Percentiles rank a stretch among this genome's conserved stretches.
These are phyloP conservation scores for Puccinia horiana DNA, from an alignment of 1,284 basidiomycete genomes.

Conservation along the genomic window DNA sequence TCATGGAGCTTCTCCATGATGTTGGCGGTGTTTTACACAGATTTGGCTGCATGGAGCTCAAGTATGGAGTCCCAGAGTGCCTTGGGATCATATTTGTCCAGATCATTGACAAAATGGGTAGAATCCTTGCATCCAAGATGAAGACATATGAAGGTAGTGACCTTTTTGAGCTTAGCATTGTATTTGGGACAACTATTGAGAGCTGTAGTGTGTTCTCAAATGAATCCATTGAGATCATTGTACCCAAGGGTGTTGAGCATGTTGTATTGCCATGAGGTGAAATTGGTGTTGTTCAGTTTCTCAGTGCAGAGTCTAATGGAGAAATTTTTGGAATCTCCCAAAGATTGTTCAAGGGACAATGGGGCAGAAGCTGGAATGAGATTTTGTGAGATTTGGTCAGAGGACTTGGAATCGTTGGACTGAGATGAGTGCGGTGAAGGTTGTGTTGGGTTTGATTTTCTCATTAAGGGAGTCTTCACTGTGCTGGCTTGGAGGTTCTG, in stretches of 20 bases:
- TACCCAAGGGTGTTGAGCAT: not conserved
- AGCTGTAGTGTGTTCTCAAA: not conserved
- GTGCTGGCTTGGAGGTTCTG: no score
- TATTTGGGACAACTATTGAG: not conserved
- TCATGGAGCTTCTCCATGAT: not conserved
- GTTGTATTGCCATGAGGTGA: not conserved
- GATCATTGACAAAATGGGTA: not conserved
- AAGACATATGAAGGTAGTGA: not conserved
- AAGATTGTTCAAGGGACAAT: no score
- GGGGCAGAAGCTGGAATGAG: no score
- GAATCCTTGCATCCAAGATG: not conserved
- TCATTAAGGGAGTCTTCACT: no score
- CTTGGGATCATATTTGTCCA: not conserved
- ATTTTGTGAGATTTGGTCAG: no score
- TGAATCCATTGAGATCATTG: not conserved
- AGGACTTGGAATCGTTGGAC: no score
- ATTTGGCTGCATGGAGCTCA: not conserved
- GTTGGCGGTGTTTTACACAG: not conserved
- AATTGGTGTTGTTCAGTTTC: not conserved
- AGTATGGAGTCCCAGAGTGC: not conserved
- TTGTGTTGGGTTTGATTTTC: no score
- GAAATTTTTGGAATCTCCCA: no score
- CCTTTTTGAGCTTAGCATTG: not conserved
- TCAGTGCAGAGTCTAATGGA: not conserved
- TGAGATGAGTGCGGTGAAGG: no score